Evolutionary conservation across 2,329 filamentous ascomycete genomes (phyloP).

Genomic region (Cladophialophora psammophila): DNA sequence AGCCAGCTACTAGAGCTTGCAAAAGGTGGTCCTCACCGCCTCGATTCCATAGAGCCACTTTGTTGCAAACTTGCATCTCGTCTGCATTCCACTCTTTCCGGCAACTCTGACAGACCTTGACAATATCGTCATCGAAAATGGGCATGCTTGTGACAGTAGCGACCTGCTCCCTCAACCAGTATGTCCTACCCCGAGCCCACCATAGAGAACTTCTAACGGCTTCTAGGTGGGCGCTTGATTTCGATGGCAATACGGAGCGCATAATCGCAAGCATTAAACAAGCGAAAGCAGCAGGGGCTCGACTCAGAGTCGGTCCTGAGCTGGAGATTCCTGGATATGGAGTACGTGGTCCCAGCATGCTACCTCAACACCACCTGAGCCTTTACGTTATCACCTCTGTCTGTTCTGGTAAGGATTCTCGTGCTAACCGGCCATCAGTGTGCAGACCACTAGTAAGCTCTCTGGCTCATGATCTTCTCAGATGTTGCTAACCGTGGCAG

Average conservation of each 20-base stretch:
- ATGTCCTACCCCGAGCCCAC: not conserved
- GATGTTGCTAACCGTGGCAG: not conserved
- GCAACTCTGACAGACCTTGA: not conserved
- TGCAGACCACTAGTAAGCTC: not conserved
- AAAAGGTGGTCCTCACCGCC: not conserved
- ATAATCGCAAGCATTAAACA: not conserved
- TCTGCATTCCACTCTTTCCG: too few relatives aligned
- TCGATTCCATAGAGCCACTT: not conserved
- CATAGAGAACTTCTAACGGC: not conserved
- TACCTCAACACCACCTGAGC: not conserved
- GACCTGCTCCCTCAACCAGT: conserved; percentile 4
- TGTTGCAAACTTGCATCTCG: too few relatives aligned
- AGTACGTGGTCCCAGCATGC: not conserved
- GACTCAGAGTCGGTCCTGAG: conserved; percentile 4
- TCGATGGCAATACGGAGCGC: conserved; percentile 3
- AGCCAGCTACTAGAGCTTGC: not conserved
- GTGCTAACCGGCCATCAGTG: not conserved
- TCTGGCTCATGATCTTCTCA: not conserved
- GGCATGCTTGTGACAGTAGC: conserved; percentile 5
- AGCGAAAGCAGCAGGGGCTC: not conserved
- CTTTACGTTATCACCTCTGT: not conserved
- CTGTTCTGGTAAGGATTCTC: not conserved
- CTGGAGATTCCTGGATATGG: conserved; percentile 3
- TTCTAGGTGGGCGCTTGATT: not conserved
- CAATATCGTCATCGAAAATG: not conserved